Base-by-base conservation (phyloP, 2,329 filamentous ascomycete species). In the Aspergillus transmontanensis region DNA sequence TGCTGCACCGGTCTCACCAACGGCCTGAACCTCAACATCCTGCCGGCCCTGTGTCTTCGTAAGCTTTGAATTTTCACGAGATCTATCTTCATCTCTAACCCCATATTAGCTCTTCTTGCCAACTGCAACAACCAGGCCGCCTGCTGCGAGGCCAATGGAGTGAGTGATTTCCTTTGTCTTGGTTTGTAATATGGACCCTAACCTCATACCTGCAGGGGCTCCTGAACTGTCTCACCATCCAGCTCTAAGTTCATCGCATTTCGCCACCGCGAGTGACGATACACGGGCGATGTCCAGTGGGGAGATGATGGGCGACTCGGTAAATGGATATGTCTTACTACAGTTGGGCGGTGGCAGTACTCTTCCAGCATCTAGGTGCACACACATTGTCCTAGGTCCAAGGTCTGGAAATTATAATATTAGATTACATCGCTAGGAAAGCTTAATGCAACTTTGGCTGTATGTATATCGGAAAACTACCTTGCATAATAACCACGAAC, bases 41-140 rank as follows among this genome's bases (percentile, higher is more conserved):
- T 55, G 21, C 51, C 51, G 3, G 21, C n/a, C 5, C 51, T 55
- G 2, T 55, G 51, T 12, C 51, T 55, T 23, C 51, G 51, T 55
- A 55, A 36, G 32, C 16, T 23, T 10, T 6, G 2, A 4, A 3
- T 5, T 3, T 14, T 14, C 1, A 3, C 7, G 4, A 14, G 0
- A 3, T 46, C 5, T 14, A 16, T 19, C 3, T 55, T 10, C 11
- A 12, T 55, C 6, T 14, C 32, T 55, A 55, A 55, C 6, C 19
- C 4, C 4, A 11, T 19, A 5, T 21, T n/a, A 55, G 51, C 51
- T 26, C 34, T 55, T 16, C 30, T 55, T 10, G 32, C n/a, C 14
- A 19, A 9, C 14, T 55, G 51, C 51, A 55, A 55, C 21, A 55
- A 55, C 51, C 51, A 55, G 51, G 51, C 4, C 12, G 51, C 51